These are phyloP conservation scores for Phytophthora uliginosa DNA, from an alignment of 352 stramenopile genomes.

Conservation along the genomic window DNA sequence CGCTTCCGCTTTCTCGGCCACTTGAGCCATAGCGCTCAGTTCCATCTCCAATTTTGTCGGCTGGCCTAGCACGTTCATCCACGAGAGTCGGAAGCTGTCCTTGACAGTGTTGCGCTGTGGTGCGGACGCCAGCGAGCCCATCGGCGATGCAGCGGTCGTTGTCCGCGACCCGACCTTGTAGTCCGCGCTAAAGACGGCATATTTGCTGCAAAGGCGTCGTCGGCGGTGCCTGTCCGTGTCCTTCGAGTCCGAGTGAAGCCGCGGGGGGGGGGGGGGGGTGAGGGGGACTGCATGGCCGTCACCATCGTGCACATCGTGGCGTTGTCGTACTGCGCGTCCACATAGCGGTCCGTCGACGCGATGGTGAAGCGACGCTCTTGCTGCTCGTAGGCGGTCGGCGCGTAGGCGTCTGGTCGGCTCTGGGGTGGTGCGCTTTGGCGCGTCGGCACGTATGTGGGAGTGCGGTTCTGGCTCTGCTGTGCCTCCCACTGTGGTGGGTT, in stretches of 20 bases:
- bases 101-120: constrained; percentile 49
- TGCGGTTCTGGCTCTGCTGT: constrained; percentile 19
- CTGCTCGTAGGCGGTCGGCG: constrained; percentile 2
- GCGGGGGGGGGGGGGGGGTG: constrained; percentile 13
- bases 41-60: constrained; percentile 52
- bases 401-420: constrained; percentile 6
- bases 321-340: constrained; percentile 34
- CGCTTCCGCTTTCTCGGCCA: constrained; percentile 34
- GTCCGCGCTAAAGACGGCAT: constrained; percentile 7
- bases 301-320: constrained; percentile 36
- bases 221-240: constrained; percentile 41
- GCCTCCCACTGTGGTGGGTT: constrained; percentile 34
- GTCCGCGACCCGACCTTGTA: constrained; percentile 17
- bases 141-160: constrained; percentile 10
- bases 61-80: constrained; percentile 64
- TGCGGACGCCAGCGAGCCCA: constrained; percentile 8
- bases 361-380: constrained; percentile 24
- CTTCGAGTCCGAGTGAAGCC: constrained; percentile 26
- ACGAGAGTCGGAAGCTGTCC: constrained; percentile 65
- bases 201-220: constrained; percentile 28
- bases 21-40: constrained; percentile 36
- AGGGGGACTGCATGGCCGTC: constrained; percentile 38
- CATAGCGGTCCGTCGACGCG: constrained; percentile 30
- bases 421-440: constrained; percentile 14
- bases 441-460: constrained; percentile 10